Conservation (phyloP, 495 filamentous ascomycete species). For the Opeltia flavorubescens region DNA sequence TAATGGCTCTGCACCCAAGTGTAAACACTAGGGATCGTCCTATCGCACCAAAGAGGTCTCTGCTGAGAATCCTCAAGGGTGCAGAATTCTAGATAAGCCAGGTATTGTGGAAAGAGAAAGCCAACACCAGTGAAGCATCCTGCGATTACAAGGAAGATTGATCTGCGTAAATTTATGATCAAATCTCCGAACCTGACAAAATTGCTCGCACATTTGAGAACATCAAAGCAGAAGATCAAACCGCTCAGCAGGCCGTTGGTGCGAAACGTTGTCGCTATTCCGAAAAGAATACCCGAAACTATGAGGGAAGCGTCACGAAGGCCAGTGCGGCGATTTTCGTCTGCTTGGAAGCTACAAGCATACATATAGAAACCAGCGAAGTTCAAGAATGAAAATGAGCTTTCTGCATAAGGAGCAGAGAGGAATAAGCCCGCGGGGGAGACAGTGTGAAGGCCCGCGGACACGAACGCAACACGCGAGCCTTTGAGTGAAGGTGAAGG, state of each 20-base stretch:
- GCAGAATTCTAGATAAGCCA: constrained; percentile 68
- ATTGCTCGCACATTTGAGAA: constrained; percentile 20
- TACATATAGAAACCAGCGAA: constrained; percentile 63
- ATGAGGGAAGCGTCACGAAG: constrained; percentile 37
- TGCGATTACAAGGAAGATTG: constrained; percentile 36
- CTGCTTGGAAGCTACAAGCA: constrained; percentile 34
- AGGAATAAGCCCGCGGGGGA: constrained; percentile 84
- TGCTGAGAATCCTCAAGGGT: constrained; percentile 14
- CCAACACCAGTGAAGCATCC: constrained; percentile 54
- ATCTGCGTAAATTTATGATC: not conserved
- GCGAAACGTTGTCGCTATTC: constrained; percentile 57
- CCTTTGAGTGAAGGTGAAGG: constrained; percentile 18
- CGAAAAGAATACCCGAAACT: constrained; percentile 52
- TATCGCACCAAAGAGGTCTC: constrained; percentile 59
- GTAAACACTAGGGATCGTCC: constrained; percentile 68
- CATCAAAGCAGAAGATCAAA: constrained; percentile 50
- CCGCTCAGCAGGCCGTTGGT: constrained; percentile 86
- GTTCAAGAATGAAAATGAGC: constrained; percentile 62
- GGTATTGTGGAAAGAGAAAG: constrained; percentile 53
- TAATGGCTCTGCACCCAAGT: constrained; percentile 77
- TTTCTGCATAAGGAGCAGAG: constrained; percentile 74
- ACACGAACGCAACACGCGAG: constrained; percentile 41
- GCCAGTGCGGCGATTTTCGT: constrained; percentile 11
- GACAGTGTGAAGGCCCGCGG: constrained; percentile 63
- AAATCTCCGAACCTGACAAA: constrained; percentile 7